Conservation (phyloP, 139 green algal species). For the Picochlorum sp. region DNA sequence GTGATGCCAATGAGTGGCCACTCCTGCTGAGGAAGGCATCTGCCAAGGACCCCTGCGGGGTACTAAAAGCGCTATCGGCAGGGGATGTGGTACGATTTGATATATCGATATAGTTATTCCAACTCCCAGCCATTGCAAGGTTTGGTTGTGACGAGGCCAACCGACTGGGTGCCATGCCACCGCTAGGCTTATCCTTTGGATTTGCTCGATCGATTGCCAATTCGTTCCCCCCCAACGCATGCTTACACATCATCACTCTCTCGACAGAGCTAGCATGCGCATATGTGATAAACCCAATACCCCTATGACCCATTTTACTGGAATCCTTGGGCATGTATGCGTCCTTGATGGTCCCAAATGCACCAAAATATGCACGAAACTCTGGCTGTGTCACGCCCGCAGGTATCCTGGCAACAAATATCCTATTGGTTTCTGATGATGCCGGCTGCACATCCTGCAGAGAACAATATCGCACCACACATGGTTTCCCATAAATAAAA, state of each 20-base stretch:
- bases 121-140: constrained; percentile 14
- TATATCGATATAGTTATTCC: constrained; percentile 1
- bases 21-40: no score
- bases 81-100: no score
- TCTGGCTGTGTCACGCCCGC: constrained; percentile 58
- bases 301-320: constrained; percentile 62
- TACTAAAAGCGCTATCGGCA: no score
- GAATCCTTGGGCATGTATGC: constrained; percentile 85
- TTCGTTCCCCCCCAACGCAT: constrained; percentile 67
- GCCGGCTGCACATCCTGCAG: constrained; percentile 56
- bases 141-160: constrained; percentile 20
- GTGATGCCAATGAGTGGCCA: not conserved
- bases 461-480: constrained; percentile 61
- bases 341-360: constrained; percentile 71
- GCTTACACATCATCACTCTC: constrained; percentile 26
- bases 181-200: constrained; percentile 53
- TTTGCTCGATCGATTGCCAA: constrained; percentile 79
- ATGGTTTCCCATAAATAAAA: constrained; percentile 52
- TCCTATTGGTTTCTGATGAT: constrained; percentile 44
- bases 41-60: no score
- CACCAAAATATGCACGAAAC: constrained; percentile 79
- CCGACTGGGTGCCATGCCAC: constrained; percentile 2
- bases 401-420: constrained; percentile 84
- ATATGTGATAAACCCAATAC: constrained; percentile 86
- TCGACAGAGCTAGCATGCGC: constrained; percentile 58